phyloP scores from a whole-genome alignment of 2,329 filamentous ascomycete species.

The Fusarium sp. region DNA sequence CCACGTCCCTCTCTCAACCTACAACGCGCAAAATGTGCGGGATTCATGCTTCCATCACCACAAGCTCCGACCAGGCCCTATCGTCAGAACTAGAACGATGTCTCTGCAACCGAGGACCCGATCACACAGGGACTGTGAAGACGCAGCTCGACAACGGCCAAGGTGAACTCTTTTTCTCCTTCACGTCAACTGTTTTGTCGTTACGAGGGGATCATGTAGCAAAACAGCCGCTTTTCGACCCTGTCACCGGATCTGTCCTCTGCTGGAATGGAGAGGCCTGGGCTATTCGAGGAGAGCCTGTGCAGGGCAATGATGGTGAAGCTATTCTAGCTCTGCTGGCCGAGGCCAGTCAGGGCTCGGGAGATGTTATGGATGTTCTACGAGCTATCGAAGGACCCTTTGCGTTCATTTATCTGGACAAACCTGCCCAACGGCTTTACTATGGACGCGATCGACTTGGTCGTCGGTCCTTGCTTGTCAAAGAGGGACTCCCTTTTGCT shows the following conservation, averaged over 20 bases:
- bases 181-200: slow-evolving; percentile 88
- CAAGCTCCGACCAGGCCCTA: slow-evolving; percentile 44
- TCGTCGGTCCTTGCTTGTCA: slow-evolving; percentile 80
- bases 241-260: slow-evolving; percentile 70
- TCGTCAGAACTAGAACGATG: slow-evolving; percentile 54
- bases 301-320: slow-evolving; percentile 84
- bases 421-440: slow-evolving; percentile 69
- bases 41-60: slow-evolving; percentile 65
- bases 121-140: slow-evolving; percentile 62
- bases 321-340: slow-evolving; percentile 72
- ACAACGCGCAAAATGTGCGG: slow-evolving; percentile 65
- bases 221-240: slow-evolving; percentile 76
- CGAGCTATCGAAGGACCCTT: slow-evolving; percentile 82
- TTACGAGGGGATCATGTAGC: slow-evolving; percentile 80
- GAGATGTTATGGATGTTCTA: slow-evolving; percentile 62
- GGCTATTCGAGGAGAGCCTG: slow-evolving; percentile 69
- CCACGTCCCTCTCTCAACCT: slow-evolving; percentile 8
- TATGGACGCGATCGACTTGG: slow-evolving; percentile 91
- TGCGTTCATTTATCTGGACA: slow-evolving; percentile 87
- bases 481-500: slow-evolving; percentile 61
- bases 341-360: slow-evolving; percentile 51
- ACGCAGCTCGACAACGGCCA: slow-evolving; percentile 45
- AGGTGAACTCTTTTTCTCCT: slow-evolving; percentile 61
- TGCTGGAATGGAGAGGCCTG: slow-evolving; percentile 99
- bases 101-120: slow-evolving; percentile 69